Evolutionary conservation across 306 rosid genomes (phyloP).

Genomic region (Corylus heterophylla): DNA sequence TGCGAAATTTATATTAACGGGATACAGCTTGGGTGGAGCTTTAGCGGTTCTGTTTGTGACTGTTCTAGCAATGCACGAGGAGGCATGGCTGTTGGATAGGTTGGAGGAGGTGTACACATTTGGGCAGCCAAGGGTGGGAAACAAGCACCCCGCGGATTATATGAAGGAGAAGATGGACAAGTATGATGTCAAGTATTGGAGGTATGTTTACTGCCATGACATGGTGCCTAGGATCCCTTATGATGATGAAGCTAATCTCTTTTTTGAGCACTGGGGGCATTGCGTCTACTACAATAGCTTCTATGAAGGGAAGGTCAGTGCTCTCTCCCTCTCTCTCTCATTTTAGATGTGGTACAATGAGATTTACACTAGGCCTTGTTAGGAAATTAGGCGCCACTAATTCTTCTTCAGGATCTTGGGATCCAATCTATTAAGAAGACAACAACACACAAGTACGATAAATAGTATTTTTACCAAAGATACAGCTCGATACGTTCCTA

Average conservation of each 20-base stretch:
- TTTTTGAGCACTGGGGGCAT: constrained; percentile 62
- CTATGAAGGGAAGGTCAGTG: constrained; percentile 41
- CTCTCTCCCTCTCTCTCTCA: neutral
- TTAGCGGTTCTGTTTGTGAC: constrained; percentile 66
- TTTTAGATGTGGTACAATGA: too few species aligned
- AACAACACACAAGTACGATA: too few species aligned
- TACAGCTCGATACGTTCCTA: too few species aligned
- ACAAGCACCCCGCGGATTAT: constrained; percentile 47
- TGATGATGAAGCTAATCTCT: constrained; percentile 47
- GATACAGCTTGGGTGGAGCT: constrained; percentile 84
- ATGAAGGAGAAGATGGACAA: constrained; percentile 39
- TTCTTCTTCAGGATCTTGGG: too few species aligned
- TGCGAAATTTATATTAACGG: constrained; percentile 73
- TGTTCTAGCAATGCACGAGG: constrained; percentile 54
- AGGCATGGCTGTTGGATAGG: constrained; percentile 50
- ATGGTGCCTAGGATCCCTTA: constrained; percentile 68
- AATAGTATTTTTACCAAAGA: too few species aligned
- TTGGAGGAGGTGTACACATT: constrained; percentile 70
- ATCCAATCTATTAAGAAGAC: too few species aligned
- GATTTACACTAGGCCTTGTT: neutral
- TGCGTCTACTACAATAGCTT: constrained; percentile 57
- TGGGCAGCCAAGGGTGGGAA: constrained; percentile 83
- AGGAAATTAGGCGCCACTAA: too few species aligned
- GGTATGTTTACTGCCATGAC: constrained; percentile 58
- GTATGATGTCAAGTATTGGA: constrained; percentile 49